Evolutionary conservation across 2,329 filamentous ascomycete genomes (phyloP).

Genomic region (Exophiala viscosa): DNA sequence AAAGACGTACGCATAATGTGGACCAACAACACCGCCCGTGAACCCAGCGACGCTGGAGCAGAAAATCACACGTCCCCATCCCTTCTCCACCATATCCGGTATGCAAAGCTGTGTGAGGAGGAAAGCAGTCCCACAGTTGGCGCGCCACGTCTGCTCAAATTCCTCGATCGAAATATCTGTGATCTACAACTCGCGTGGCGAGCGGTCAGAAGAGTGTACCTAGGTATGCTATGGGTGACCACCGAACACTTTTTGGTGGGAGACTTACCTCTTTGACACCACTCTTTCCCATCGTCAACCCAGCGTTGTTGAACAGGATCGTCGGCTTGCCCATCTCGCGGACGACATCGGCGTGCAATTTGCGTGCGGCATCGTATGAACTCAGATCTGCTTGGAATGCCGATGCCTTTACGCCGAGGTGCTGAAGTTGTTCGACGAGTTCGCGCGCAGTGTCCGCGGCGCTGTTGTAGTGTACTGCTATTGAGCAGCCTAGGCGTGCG

Average conservation of each 20-base stretch:
- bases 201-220: too few species aligned
- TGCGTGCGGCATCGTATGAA: conserved; percentile 35
- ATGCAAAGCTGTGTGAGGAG: conserved; percentile 59
- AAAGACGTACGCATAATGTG: conserved; percentile 40
- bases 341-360: conserved; percentile 34
- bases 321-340: conserved; percentile 34
- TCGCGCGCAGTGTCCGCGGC: conserved; percentile 31
- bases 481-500: conserved; percentile 40
- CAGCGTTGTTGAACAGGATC: conserved; percentile 54
- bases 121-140: conserved; percentile 62
- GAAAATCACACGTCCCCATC: conserved; percentile 63
- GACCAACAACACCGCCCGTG: conserved; percentile 62
- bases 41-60: conserved; percentile 61
- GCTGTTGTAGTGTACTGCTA: conserved; percentile 44
- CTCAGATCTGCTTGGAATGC: conserved; percentile 38
- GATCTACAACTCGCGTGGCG: conserved; percentile 30
- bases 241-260: too few species aligned
- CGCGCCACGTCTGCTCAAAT: conserved; percentile 60
- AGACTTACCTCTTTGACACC: conserved; percentile 27
- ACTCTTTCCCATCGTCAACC: conserved; percentile 54
- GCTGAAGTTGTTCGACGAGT: conserved; percentile 32
- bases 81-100: conserved; percentile 56
- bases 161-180: conserved; percentile 61
- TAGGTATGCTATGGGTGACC: too few species aligned
- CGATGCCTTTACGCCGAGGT: conserved; percentile 31